Percentiles rank a stretch among this genome's conserved stretches.
Evolutionary conservation across 306 rosid genomes (phyloP).

Genomic region (Notholithocarpus densiflorus): DNA sequence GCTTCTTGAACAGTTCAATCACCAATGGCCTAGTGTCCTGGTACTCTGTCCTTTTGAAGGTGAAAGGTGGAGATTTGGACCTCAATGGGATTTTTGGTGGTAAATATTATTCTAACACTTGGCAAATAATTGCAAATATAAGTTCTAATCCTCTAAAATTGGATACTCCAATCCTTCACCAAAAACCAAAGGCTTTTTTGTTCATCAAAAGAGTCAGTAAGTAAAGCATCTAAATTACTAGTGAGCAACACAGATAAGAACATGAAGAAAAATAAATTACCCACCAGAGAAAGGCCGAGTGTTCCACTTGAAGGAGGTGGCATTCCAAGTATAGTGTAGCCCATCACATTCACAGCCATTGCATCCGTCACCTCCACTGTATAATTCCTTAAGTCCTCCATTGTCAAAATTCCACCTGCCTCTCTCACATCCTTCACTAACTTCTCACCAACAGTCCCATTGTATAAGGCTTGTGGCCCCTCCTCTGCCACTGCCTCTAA

Average conservation of each 20-base stretch:
- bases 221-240: background rate
- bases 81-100: background rate
- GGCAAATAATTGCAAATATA: no score
- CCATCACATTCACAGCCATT: slow-evolving; percentile 51
- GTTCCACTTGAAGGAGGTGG: slow-evolving; percentile 98
- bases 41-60: background rate
- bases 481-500: slow-evolving; percentile 64
- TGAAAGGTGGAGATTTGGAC: background rate
- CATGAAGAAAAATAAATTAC: slow-evolving; percentile 20
- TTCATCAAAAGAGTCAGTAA: background rate
- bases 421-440: slow-evolving; percentile 74
- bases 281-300: slow-evolving; percentile 65
- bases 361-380: slow-evolving; percentile 61
- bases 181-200: background rate
- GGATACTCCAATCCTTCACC: background rate
- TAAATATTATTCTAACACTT: background rate
- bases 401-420: slow-evolving; percentile 80
- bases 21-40: background rate
- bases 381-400: slow-evolving; percentile 81
- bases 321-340: slow-evolving; percentile 78
- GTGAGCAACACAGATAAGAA: background rate
- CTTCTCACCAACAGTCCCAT: slow-evolving; percentile 70
- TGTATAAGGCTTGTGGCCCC: slow-evolving; percentile 79
- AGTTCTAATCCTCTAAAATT: background rate
- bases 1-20: background rate